A percentile compares a stretch with the other conserved stretches of the same genome.
These are phyloP conservation scores for Podospora anserina DNA, from an alignment of 495 filamentous ascomycete genomes.

Conservation along the genomic window DNA sequence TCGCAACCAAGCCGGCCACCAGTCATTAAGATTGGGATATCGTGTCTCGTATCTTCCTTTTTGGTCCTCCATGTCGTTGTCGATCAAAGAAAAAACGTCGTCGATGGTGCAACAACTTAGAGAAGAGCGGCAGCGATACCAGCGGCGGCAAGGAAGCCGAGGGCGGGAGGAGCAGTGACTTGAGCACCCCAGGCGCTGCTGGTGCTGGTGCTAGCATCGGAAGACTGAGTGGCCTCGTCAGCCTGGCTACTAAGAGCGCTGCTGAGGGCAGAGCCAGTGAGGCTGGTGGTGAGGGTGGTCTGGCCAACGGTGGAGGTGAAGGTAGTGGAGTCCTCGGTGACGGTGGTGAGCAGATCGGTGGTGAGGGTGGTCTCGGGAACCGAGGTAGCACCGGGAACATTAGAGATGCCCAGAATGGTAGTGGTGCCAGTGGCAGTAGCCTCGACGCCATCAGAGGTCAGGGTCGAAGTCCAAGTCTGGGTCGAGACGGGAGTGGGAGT, in stretches of 20 bases:
- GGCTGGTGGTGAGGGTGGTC: conserved; percentile 18
- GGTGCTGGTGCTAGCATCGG: conserved; percentile 16
- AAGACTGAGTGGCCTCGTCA: background rate
- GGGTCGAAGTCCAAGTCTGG: conserved; percentile 34
- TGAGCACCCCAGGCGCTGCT: conserved; percentile 27
- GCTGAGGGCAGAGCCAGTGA: conserved; percentile 18
- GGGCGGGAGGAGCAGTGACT: conserved; percentile 31
- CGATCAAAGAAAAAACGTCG: conserved; percentile 21
- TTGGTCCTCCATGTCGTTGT: conserved; percentile 2
- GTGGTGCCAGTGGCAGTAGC: conserved; percentile 28
- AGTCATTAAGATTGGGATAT: conserved; percentile 30
- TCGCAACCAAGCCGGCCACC: conserved; percentile 20
- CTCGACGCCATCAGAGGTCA: conserved; percentile 23
- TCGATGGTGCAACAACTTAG: conserved; percentile 17
- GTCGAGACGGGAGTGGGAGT: conserved; percentile 30
- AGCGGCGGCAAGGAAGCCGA: conserved; percentile 37
- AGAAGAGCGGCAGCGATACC: conserved; percentile 35
- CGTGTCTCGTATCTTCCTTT: conserved; percentile 17
- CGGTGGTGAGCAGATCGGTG: conserved; percentile 16
- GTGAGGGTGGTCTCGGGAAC: conserved; percentile 15
- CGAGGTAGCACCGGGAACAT: conserved; percentile 21
- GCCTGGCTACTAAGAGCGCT: conserved; percentile 19
- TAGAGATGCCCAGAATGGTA: conserved; percentile 20
- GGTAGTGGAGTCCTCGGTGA: conserved; percentile 13
- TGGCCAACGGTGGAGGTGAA: conserved; percentile 20